Conservation (phyloP, 1,139 yeast species). For the Tardiomyces blankii region DNA sequence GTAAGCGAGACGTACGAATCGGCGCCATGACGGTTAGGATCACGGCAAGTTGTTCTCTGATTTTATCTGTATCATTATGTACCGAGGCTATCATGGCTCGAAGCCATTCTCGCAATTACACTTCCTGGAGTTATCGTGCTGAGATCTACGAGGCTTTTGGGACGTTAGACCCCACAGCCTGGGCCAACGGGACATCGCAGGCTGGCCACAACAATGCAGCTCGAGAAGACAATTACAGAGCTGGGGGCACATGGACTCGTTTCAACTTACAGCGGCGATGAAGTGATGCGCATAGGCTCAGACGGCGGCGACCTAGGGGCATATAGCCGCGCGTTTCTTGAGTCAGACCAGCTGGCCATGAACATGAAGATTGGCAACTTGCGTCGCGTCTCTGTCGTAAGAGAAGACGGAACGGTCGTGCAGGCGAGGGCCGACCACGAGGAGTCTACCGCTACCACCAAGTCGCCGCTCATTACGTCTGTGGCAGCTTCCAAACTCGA, state of each 20-base stretch:
- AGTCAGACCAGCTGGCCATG: slow-evolving; percentile 17
- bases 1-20: too few species aligned
- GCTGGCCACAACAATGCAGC: background rate
- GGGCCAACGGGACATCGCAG: too few species aligned
- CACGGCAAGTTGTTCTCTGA: too few species aligned
- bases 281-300: slow-evolving; percentile 9
- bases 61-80: too few species aligned
- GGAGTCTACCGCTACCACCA: background rate
- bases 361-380: slow-evolving; percentile 21
- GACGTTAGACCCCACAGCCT: too few species aligned
- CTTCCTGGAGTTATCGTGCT: too few species aligned
- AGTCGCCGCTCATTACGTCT: background rate
- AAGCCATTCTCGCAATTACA: too few species aligned
- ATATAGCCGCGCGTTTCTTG: slow-evolving; percentile 14
- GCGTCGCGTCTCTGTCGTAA: background rate
- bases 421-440: background rate
- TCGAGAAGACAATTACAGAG: background rate
- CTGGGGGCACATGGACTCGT: slow-evolving; percentile 10
- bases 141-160: too few species aligned
- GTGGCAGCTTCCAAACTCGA: background rate
- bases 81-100: too few species aligned
- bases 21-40: too few species aligned
- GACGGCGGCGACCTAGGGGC: slow-evolving; percentile 7
- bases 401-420: background rate
- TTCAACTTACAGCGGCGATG: slow-evolving; percentile 14